Base-by-base conservation (phyloP, 345 rosid species). In the Citrus trifoliata region DNA sequence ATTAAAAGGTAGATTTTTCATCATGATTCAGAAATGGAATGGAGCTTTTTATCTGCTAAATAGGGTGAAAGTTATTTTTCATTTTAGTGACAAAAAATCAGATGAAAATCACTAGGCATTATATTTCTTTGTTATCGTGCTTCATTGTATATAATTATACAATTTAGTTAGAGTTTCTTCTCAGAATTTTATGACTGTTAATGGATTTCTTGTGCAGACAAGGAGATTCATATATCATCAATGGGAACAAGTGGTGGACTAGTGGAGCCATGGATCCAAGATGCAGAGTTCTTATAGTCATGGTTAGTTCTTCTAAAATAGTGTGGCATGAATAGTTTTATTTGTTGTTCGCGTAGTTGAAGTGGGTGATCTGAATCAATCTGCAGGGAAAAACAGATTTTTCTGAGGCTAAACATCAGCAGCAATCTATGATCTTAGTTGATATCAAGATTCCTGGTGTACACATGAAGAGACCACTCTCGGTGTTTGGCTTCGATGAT, bases 201-300 rank as follows among this genome's bases (percentile, higher is more conserved):
- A 35, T 82, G 73, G 25, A 32, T 75, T 80, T 28, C 48, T 76
- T 76, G 53, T 85, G 76, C 81, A 96, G 99, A 87, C 86, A 90
- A 81, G 97, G 95, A 46, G 93, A 94, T 82, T 90, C 89, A 4
- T 94, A 94, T 73, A 73, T 94, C 69, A 91, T 96, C 78, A 96
- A 91, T 70, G 99, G 99, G 76, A 91, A 75, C 76, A 96, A 96
- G 83, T 96, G 99, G 99, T 96, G 99, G 99, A 94, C 99, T 48
- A 96, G 98, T 82, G 99, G 99, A 79, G 99, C 99, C 42, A 94
- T 96, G 99, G 99, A 96, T 89, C 99, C 98, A 10, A 94, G 99
- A 81, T 96, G 99, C 87, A 90, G 80, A 86, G 71, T 96, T 72
- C 99, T 96, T 82, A 90, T 96, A 74, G 90, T 96, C 82, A 96